Evolutionary conservation across 306 rosid genomes (phyloP), one percentile per base, ranked within the genome.

Genomic region (Inga leiocalycina): DNA sequence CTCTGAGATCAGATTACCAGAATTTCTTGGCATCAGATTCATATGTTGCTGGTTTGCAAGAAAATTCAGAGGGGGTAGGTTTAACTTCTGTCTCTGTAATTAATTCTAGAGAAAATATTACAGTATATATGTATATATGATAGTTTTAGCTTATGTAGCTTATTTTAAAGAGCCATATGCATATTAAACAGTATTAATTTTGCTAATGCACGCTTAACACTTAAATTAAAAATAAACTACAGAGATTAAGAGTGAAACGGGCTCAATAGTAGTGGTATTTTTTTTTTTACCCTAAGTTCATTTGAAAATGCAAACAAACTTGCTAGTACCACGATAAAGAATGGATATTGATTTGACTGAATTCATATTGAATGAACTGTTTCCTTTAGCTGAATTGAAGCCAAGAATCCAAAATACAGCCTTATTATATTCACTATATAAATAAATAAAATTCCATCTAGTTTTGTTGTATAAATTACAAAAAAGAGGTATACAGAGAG

Each of bases 11-110:
- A 81, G 71, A 83, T 46, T 66, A 45, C 80, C 78, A 52, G 51
- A 64, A 83, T 65, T 73, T 82, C 51, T 75, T 41, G 70, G 81
- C 64, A 77, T 67, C 83, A 70, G 83, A 76, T 80, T 71, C 89
- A 6, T 35, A 3, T 57, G 65, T 86, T 77, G 77, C 87, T 80
- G 80, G 17, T 71, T 54, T 74, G 34, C 54, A 46, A 51, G 34
- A 54, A 59, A 68, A 46, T 78, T 59, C 90, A 84, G 76, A 78
- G 32, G 71, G 27, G 79, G 79, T 66, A 78, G 84, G 84, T 81
- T 76, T 30, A 59, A 46, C 41, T 12, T 22, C 74, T 76, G 56
- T 8, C 16, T 10, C 14, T 71, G 32, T 67, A 39, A 44, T 46
- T 71, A 32, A 30, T 34, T 32, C 6, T 54, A 54, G 3, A 54